Evolutionary conservation across 179 eudicot genomes (phyloP).

Genomic region (Carnegiea gigantea): DNA sequence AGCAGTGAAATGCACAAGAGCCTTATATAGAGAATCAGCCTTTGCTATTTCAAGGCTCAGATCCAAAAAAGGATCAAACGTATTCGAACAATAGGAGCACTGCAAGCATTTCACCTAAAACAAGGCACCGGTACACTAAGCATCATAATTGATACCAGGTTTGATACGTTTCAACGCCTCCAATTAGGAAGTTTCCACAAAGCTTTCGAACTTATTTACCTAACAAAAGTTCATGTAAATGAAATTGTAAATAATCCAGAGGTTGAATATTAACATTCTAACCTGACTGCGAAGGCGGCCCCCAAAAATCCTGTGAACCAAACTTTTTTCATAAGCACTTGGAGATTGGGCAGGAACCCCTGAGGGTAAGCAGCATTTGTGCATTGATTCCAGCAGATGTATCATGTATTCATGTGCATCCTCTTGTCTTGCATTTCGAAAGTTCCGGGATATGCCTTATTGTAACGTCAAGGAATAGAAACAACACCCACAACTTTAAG

Average conservation of each 20-base stretch:
- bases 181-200: neutral
- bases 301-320: constrained; percentile 96
- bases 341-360: constrained; percentile 95
- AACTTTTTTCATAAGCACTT: constrained; percentile 88
- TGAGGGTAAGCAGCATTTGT: constrained; percentile 88
- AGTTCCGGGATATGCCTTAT: constrained; percentile 83
- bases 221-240: neutral
- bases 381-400: constrained; percentile 92
- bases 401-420: constrained; percentile 99
- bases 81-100: constrained; percentile 80
- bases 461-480: constrained; percentile 52
- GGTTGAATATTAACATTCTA: neutral
- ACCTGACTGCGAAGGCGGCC: constrained; percentile 96
- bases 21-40: constrained; percentile 77
- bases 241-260: neutral
- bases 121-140: neutral
- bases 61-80: constrained; percentile 92
- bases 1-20: constrained; percentile 77
- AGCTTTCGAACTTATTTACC: neutral
- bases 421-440: constrained; percentile 88
- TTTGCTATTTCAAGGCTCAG: constrained; percentile 85
- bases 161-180: neutral
- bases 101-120: constrained; percentile 91
- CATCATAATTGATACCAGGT: neutral
- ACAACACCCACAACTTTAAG: neutral